Evolutionary conservation across 345 rosid genomes (phyloP), one percentile per base, ranked within the genome.

Genomic region (Microthlaspi erraticum): DNA sequence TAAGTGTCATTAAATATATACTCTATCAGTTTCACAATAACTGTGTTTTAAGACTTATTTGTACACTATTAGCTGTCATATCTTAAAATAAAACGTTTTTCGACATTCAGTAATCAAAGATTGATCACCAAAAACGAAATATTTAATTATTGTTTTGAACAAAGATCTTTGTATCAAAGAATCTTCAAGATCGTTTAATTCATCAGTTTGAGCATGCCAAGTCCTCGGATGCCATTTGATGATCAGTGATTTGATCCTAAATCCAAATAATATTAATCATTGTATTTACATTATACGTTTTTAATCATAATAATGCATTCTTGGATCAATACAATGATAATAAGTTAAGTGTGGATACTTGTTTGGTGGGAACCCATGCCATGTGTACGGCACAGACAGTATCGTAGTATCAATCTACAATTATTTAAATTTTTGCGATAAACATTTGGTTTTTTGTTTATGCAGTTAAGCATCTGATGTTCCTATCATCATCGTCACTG

Each of bases 271-370:
- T 29, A 74, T 49, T 49, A 39, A 73, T 66, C 53, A 73, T 56
- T 73, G 59, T 16, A 56, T 46, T 37, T 57, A 64, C 56, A 65
- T 45, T 29, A 64, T 29, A 57, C 57, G 41, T 64, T 52, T 20
- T 7, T 18, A 74, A 52, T 54, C 58, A 67, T 74, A 74, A 74
- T 74, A 60, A 67, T 74, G 63, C 57, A 67, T 41, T 67, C 62
- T 67, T 74, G 73, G 68, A 74, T 74, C 73, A 74, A 67, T 59
- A 74, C 45, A 74, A 49, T 8, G 46, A 58, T 12, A 66, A 74
- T 50, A 58, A 66, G 78, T 66, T 67, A 66, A 59, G 19, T 50
- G 17, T 59, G 42, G 48, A 60, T 46, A 66, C 49, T 66, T 73
- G 38, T 51, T 51, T 74, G 62, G 73, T 74, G 68, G 73, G 73